Conservation (phyloP, 1,139 yeast species). For the Debaryomyces nepalensis region DNA sequence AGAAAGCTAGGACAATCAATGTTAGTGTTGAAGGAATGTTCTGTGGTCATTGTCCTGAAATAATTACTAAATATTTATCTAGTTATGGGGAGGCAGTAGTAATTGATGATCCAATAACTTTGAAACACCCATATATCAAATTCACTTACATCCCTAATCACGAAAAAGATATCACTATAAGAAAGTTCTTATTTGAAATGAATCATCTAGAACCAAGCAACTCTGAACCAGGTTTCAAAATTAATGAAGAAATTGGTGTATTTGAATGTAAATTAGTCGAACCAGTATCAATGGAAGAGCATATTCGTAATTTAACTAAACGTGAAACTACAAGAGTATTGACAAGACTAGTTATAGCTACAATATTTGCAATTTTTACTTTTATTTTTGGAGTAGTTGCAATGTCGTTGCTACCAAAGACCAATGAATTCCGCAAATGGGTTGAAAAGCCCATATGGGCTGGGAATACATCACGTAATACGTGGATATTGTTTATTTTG, state of each 20-base stretch:
- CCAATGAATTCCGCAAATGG: conserved; percentile 53
- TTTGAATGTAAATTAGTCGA: conserved; percentile 61
- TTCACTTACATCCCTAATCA: conserved; percentile 67
- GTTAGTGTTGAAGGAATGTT: conserved; percentile 69
- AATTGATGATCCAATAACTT: conserved; percentile 58
- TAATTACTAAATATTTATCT: conserved; percentile 52
- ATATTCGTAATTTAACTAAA: conserved; percentile 54
- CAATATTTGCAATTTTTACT: conserved; percentile 66
- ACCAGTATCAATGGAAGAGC: conserved; percentile 65
- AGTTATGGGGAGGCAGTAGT: conserved; percentile 63
- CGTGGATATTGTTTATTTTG: conserved; percentile 68
- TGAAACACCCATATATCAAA: conserved; percentile 59
- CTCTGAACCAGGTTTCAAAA: conserved; percentile 24
- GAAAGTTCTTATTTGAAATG: conserved; percentile 56
- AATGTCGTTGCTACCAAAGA: conserved; percentile 60
- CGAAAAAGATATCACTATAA: conserved; percentile 49
- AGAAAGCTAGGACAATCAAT: conserved; percentile 57
- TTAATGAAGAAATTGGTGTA: conserved; percentile 31
- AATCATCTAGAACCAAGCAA: conserved; percentile 44
- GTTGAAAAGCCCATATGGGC: conserved; percentile 65
- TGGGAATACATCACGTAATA: conserved; percentile 63
- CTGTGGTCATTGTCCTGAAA: conserved; percentile 70
- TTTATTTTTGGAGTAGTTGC: conserved; percentile 70
- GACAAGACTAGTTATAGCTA: conserved; percentile 53
- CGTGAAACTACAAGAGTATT: conserved; percentile 54